Conservation (phyloP, 345 rosid species). For the Capsella bursapastoris region DNA sequence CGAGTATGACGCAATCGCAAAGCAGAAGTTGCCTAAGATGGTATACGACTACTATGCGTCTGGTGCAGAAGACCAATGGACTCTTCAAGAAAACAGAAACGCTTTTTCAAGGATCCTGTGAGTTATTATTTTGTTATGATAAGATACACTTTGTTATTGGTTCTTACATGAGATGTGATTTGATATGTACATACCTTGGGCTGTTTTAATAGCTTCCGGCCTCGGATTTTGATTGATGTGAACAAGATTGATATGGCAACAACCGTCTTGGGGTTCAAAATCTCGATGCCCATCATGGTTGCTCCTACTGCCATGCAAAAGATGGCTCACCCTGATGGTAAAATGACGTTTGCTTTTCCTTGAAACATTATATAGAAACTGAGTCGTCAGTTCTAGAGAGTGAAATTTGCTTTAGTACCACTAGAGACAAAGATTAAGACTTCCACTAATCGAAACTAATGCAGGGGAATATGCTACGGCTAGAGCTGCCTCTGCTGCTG, state of each 20-base stretch:
- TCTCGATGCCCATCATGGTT: slow-evolving; percentile 93
- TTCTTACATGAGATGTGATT: slow-evolving; percentile 23
- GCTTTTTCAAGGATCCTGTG: slow-evolving; percentile 81
- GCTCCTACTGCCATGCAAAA: slow-evolving; percentile 91
- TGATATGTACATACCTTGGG: slow-evolving; percentile 29
- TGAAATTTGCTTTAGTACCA: neutral
- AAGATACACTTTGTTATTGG: neutral
- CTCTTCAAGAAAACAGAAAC: slow-evolving; percentile 66
- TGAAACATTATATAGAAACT: slow-evolving; percentile 16
- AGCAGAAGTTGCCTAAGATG: slow-evolving; percentile 82
- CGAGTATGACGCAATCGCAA: slow-evolving; percentile 74
- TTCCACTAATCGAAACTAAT: slow-evolving; percentile 19
- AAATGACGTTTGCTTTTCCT: neutral
- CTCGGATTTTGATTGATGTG: slow-evolving; percentile 84
- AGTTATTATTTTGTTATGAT: slow-evolving; percentile 25
- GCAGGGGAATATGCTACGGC: slow-evolving; percentile 95
- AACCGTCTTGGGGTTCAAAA: slow-evolving; percentile 75
- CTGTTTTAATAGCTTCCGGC: slow-evolving; percentile 60
- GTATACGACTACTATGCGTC: slow-evolving; percentile 80
- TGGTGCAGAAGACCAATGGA: slow-evolving; percentile 86
- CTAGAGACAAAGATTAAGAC: neutral
- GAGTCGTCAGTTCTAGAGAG: neutral
- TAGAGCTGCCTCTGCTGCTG: slow-evolving; percentile 86
- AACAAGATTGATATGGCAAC: slow-evolving; percentile 79
- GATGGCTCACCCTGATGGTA: slow-evolving; percentile 96